These are phyloP conservation scores for Magnolia changhungtana DNA, from an alignment of 164 flowering plant genomes.

Conservation along the genomic window DNA sequence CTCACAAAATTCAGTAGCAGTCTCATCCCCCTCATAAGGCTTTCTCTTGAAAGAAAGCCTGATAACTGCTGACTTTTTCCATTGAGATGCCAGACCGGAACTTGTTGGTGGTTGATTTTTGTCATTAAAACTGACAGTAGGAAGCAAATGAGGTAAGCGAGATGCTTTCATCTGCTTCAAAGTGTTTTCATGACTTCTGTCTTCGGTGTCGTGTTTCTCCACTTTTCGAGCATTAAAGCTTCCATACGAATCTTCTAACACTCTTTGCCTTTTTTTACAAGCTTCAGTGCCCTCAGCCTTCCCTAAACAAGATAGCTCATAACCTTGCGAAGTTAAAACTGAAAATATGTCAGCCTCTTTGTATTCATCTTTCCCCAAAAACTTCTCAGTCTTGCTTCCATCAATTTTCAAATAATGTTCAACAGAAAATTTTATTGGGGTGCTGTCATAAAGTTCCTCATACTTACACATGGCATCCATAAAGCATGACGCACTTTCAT, in stretches of 20 bases:
- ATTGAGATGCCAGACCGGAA: slow-evolving; percentile 34
- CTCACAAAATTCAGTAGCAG: slow-evolving; percentile 50
- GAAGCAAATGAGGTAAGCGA: slow-evolving; percentile 38
- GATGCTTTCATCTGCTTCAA: slow-evolving; percentile 28
- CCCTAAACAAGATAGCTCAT: slow-evolving; percentile 41
- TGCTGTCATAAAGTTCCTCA: slow-evolving; percentile 59
- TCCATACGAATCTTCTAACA: slow-evolving; percentile 40
- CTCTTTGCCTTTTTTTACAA: slow-evolving; percentile 40
- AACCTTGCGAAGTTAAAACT: slow-evolving; percentile 30
- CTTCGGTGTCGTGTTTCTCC: slow-evolving; percentile 39
- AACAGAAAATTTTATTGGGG: slow-evolving; percentile 21
- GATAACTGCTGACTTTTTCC: slow-evolving; percentile 58
- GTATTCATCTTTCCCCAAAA: slow-evolving; percentile 29
- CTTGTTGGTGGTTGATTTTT: slow-evolving; percentile 31
- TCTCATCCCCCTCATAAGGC: slow-evolving; percentile 70
- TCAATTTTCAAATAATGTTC: slow-evolving; percentile 53
- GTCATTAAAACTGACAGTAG: slow-evolving; percentile 74
- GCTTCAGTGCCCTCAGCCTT: slow-evolving; percentile 32
- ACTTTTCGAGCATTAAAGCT: slow-evolving; percentile 63
- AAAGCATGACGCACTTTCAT: slow-evolving; percentile 66
- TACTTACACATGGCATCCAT: slow-evolving; percentile 47
- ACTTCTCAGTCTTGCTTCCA: slow-evolving; percentile 44
- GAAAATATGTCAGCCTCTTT: slow-evolving; percentile 33
- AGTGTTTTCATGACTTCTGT: slow-evolving; percentile 36
- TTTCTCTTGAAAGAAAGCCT: slow-evolving; percentile 77